Conservation (phyloP, 768 basidiomycete genomes). For the Termitomyces titanicus region DNA sequence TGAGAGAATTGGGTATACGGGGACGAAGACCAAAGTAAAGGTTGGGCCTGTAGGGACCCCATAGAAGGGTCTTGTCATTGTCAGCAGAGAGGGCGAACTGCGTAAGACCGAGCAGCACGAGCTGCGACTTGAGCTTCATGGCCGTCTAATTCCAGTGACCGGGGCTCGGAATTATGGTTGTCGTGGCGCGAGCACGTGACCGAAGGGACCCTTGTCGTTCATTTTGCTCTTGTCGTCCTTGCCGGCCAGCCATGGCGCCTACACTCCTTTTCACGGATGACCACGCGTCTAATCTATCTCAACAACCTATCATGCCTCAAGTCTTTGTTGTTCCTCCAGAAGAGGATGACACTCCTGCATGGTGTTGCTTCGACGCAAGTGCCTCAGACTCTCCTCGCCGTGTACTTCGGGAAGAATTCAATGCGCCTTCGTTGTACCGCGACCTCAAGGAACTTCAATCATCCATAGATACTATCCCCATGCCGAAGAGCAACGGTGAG, state of each 20-base stretch:
- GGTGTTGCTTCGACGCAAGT: constrained; percentile 53
- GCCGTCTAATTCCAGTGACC: background rate
- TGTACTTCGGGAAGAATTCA: constrained; percentile 13
- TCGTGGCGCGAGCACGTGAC: constrained; percentile 17
- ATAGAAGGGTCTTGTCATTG: constrained; percentile 59
- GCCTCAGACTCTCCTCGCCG: constrained; percentile 6
- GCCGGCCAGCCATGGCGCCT: constrained; percentile 11
- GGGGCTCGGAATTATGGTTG: background rate
- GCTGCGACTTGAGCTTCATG: constrained; percentile 42
- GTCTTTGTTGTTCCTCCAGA: constrained; percentile 58
- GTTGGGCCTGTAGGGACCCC: constrained; percentile 88
- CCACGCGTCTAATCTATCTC: constrained; percentile 1
- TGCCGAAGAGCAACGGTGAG: constrained; percentile 21
- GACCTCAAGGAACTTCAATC: constrained; percentile 4
- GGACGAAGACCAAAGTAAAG: constrained; percentile 94
- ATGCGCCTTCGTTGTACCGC: constrained; percentile 19
- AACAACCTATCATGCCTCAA: constrained; percentile 34
- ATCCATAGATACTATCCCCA: constrained; percentile 14
- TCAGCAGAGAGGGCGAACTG: constrained; percentile 32
- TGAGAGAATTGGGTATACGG: constrained; percentile 79
- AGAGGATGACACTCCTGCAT: constrained; percentile 51
- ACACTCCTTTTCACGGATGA: constrained; percentile 10
- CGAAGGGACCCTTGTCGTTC: background rate
- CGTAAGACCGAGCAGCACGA: constrained; percentile 43
- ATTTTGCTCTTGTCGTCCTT: background rate